A percentile compares a stretch with the other conserved stretches of the same genome.
These are phyloP conservation scores for Groenewaldozyma sp. DNA, from an alignment of 1,139 yeast species.

Conservation along the genomic window DNA sequence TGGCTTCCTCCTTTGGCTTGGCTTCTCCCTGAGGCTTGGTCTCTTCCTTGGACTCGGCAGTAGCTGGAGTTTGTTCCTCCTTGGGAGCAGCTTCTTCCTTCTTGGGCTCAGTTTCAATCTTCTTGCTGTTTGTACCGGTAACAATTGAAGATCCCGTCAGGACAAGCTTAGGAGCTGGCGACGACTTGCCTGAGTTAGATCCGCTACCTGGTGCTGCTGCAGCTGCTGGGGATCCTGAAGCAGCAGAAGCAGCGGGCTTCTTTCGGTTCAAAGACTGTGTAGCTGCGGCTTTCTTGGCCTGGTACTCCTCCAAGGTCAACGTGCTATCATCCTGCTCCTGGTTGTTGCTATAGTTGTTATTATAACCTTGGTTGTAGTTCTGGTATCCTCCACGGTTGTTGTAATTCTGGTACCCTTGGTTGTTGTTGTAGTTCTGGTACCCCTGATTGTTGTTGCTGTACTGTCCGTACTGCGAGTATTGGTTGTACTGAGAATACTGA, in stretches of 20 bases:
- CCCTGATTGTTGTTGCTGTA: constrained; percentile 19
- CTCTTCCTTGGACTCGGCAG: constrained; percentile 23
- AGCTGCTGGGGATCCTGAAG: constrained; percentile 8
- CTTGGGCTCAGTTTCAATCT: constrained; percentile 10
- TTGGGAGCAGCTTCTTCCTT: constrained; percentile 27
- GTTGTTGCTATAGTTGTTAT: constrained; percentile 23
- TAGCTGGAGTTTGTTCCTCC: constrained; percentile 27
- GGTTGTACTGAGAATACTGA: constrained; percentile 17
- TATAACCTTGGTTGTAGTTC: constrained; percentile 25
- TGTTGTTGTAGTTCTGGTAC: constrained; percentile 16
- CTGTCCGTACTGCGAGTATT: constrained; percentile 18
- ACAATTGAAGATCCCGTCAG: constrained; percentile 8
- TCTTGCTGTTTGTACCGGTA: constrained; percentile 15
- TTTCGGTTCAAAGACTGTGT: constrained; percentile 4
- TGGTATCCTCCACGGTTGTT: constrained; percentile 21
- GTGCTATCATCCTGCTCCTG: constrained; percentile 32
- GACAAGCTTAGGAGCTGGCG: constrained; percentile 5
- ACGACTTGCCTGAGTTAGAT: too few species aligned
- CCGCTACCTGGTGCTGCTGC: too few species aligned
- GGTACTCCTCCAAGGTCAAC: constrained; percentile 82
- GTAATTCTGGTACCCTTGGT: constrained; percentile 23
- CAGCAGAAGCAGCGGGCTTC: constrained; percentile 6
- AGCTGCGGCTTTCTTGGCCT: constrained; percentile 50
- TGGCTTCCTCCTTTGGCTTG: constrained; percentile 15
- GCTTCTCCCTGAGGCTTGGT: constrained; percentile 18